Evolutionary conservation across 108 stramenopile species (phyloP).

Genomic region (Nannochloropsis salina): DNA sequence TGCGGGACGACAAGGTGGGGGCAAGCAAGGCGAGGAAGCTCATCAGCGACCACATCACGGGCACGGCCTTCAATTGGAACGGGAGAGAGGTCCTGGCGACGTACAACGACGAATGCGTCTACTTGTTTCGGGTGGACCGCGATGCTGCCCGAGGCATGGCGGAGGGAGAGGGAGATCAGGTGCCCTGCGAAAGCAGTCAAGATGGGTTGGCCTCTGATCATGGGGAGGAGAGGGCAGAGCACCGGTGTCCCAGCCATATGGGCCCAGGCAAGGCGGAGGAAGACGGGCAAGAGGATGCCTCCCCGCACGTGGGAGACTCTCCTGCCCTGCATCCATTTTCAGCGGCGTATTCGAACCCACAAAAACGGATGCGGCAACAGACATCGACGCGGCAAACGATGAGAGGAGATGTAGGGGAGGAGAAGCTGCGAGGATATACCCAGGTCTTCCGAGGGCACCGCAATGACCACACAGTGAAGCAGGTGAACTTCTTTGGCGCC

Average conservation of each 20-base stretch:
- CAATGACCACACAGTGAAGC: conserved; percentile 39
- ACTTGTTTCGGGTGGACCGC: neutral
- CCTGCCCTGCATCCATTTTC: no score
- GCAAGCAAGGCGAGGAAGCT: neutral
- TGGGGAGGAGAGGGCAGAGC: neutral
- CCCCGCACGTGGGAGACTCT: no score
- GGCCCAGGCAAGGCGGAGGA: neutral
- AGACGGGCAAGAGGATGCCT: neutral
- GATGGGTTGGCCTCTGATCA: neutral
- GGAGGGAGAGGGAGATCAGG: conserved; percentile 20
- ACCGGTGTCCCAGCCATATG: neutral
- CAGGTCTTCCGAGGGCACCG: conserved; percentile 32
- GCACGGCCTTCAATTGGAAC: conserved; percentile 42
- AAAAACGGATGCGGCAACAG: neutral
- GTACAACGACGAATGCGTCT: conserved; percentile 25
- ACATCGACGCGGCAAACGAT: neutral
- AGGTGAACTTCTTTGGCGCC: conserved; percentile 33
- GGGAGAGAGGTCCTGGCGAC: conserved; percentile 42
- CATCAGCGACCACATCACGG: conserved; percentile 28
- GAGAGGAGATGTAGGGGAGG: neutral
- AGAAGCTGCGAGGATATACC: neutral
- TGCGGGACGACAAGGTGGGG: neutral
- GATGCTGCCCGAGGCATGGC: neutral
- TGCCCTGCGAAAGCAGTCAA: neutral
- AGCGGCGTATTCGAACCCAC: neutral